Percentiles rank a stretch among this genome's conserved stretches.
Evolutionary conservation across 768 basidiomycete genomes (phyloP).

Genomic region (Agrocybe praecox): DNA sequence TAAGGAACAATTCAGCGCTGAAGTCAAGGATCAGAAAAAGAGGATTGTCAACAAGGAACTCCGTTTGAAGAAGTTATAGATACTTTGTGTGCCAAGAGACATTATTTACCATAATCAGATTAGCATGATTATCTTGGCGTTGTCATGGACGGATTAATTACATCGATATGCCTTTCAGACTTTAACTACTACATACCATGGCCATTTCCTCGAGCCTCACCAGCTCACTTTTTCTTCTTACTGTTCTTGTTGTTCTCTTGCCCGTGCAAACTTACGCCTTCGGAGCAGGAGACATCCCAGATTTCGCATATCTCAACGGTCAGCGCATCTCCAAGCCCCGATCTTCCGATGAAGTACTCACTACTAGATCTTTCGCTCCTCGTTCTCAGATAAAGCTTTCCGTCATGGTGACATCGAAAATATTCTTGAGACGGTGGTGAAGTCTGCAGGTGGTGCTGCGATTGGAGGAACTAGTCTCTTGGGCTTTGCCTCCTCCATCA

Average conservation of each 20-base stretch:
- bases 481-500: conserved; percentile 48
- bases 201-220: conserved; percentile 28
- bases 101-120: conserved; percentile 10
- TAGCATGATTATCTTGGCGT: conserved; percentile 15
- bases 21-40: conserved; percentile 63
- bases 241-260: conserved; percentile 42
- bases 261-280: conserved; percentile 51
- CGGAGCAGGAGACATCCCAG: conserved; percentile 72
- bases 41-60: conserved; percentile 47
- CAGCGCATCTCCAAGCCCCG: conserved; percentile 13
- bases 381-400: conserved; percentile 62
- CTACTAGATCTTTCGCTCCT: neutral
- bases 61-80: conserved; percentile 47
- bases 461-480: conserved; percentile 41
- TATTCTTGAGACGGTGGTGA: conserved; percentile 60
- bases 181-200: conserved; percentile 19
- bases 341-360: neutral
- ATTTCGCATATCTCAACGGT: conserved; percentile 70
- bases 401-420: conserved; percentile 79
- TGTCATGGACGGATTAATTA: neutral
- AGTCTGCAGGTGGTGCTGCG: conserved; percentile 49
- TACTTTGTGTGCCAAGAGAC: conserved; percentile 11
- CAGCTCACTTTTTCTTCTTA: conserved; percentile 35
- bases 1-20: conserved; percentile 64
- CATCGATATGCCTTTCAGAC: neutral